phyloP scores from a whole-genome alignment of 1,284 basidiomycete species.

The Cryptococcus amylolentus region DNA sequence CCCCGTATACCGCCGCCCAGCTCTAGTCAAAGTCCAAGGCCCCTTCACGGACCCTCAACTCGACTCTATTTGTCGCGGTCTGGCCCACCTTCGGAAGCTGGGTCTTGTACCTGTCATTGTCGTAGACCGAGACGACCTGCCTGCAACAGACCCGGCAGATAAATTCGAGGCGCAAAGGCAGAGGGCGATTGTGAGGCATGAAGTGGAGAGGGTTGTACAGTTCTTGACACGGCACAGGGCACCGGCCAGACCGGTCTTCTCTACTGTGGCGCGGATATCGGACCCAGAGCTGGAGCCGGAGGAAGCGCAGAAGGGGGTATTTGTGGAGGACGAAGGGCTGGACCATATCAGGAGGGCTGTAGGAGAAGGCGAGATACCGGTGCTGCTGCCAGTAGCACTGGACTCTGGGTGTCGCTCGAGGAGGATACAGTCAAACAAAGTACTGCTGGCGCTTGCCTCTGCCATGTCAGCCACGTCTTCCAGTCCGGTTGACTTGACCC shows the following conservation, averaged over 20 bases:
- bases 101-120: conserved; percentile 94
- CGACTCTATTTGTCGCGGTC: conserved; percentile 85
- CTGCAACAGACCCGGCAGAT: conserved; percentile 58
- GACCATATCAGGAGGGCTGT: conserved; percentile 81
- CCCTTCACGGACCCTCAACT: conserved; percentile 95
- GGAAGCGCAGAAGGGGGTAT: conserved; percentile 31
- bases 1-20: conserved; percentile 60
- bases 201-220: conserved; percentile 78
- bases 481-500: conserved; percentile 65
- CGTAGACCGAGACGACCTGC: conserved; percentile 79
- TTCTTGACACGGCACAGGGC: conserved; percentile 81
- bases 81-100: conserved; percentile 92
- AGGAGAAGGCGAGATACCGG: conserved; percentile 88
- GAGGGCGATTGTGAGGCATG: conserved; percentile 70
- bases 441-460: conserved; percentile 79
- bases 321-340: conserved; percentile 64
- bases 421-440: conserved; percentile 84
- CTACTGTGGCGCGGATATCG: conserved; percentile 71
- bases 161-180: conserved; percentile 33
- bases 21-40: conserved; percentile 94
- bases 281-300: conserved; percentile 3
- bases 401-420: conserved; percentile 84
- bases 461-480: conserved; percentile 63
- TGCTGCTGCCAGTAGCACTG: conserved; percentile 89
- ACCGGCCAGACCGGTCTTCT: conserved; percentile 78